Evolutionary conservation across 805 yeast species (phyloP).

Genomic region (Wickerhamomyces subpelliculosus): DNA sequence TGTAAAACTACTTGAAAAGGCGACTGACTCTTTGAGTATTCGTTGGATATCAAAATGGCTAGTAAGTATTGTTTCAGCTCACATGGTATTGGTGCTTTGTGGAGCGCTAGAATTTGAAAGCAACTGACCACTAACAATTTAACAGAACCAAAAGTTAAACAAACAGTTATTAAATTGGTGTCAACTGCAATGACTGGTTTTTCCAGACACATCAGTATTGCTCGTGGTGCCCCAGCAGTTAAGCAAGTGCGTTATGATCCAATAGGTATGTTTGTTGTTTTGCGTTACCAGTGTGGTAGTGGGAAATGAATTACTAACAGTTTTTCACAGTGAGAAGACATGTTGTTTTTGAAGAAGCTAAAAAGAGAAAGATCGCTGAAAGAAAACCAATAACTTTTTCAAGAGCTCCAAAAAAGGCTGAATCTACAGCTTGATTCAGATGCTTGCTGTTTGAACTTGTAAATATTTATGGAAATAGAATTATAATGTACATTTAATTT

Average conservation of each 20-base stretch:
- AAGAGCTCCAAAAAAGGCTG: conserved; percentile 34
- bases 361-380: conserved; percentile 64
- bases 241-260: conserved; percentile 87
- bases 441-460: no score
- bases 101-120: not conserved
- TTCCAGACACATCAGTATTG: conserved; percentile 71
- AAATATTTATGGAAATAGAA: no score
- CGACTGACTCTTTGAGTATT: no score
- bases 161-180: conserved; percentile 75
- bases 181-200: conserved; percentile 91
- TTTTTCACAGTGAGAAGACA: conserved; percentile 61
- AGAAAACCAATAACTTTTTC: conserved; percentile 40
- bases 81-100: no score
- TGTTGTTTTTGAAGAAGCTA: conserved; percentile 82
- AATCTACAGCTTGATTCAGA: conserved; percentile 12
- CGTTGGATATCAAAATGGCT: no score
- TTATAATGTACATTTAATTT: not conserved
- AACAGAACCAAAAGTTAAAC: conserved; percentile 62
- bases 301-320: conserved; percentile 15
- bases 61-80: no score
- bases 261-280: conserved; percentile 27
- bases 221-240: conserved; percentile 74
- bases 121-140: not conserved
- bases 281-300: not conserved
- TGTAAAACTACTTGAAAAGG: no score